A percentile compares a stretch with the other conserved stretches of the same genome.
phyloP scores from a whole-genome alignment of 2,329 filamentous ascomycete genomes.

The Penicillium oxalicum region DNA sequence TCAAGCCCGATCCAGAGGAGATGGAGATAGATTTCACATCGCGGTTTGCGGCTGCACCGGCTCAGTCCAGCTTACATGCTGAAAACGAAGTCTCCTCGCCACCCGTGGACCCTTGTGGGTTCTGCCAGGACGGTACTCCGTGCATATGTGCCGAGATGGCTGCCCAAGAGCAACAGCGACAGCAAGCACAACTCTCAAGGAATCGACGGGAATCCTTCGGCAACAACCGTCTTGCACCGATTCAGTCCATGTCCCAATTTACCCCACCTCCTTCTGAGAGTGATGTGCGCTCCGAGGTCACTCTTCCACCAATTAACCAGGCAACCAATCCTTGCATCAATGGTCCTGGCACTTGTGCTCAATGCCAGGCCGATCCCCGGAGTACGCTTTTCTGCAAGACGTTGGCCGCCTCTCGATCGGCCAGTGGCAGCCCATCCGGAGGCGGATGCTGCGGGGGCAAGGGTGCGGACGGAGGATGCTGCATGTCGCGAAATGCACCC shows the following conservation, averaged over 20 bases:
- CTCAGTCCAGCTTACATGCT: constrained; percentile 14
- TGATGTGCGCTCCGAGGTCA: constrained; percentile 54
- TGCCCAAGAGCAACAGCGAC: constrained; percentile 35
- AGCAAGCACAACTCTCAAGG: constrained; percentile 23
- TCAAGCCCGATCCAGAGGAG: constrained; percentile 43
- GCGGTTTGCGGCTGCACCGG: constrained; percentile 50
- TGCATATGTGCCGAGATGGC: constrained; percentile 71
- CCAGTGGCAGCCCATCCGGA: constrained; percentile 35
- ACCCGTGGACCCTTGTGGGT: constrained; percentile 67
- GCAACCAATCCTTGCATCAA: constrained; percentile 50
- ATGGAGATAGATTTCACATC: constrained; percentile 71
- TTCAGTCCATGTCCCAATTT: constrained; percentile 44
- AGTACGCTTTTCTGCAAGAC: constrained; percentile 79
- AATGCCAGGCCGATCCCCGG: constrained; percentile 70
- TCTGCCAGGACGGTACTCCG: constrained; percentile 75
- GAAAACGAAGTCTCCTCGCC: constrained; percentile 28
- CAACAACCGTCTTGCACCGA: constrained; percentile 39
- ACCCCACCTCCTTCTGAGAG: constrained; percentile 50
- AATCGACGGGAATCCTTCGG: constrained; percentile 42
- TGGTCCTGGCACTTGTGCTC: constrained; percentile 71
- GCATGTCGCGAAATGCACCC: constrained; percentile 39
- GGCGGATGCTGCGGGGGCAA: constrained; percentile 59
- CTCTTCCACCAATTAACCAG: constrained; percentile 32
- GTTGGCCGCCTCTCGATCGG: constrained; percentile 57
- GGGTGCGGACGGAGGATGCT: constrained; percentile 57